Evolutionary conservation across 345 rosid genomes (phyloP).

Genomic region (Syzygium jambos): DNA sequence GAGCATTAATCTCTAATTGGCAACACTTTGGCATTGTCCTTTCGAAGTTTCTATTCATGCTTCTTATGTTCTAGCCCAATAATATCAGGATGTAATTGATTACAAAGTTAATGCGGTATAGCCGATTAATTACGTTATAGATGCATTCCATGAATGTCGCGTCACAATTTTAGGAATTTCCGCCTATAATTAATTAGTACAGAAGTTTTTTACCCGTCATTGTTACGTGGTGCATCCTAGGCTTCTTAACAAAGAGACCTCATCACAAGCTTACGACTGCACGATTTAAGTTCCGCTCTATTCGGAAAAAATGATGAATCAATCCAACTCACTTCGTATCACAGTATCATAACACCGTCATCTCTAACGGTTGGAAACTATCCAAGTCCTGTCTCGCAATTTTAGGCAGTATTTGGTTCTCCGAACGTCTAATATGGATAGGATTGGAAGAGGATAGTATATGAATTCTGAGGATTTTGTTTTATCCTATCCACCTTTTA

Average conservation of each 20-base stretch:
- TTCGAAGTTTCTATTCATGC: not conserved
- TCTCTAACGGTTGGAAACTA: not conserved
- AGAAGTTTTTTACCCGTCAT: rapidly evolving
- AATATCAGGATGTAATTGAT: not conserved
- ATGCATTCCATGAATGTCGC: not conserved
- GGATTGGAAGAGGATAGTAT: too few species aligned
- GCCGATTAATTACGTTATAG: not conserved
- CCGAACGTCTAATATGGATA: too few species aligned
- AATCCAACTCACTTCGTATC: not conserved
- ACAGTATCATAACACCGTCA: too few species aligned
- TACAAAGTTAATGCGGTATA: not conserved
- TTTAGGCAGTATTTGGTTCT: too few species aligned
- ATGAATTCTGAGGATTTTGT: not conserved
- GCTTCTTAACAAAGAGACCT: not conserved
- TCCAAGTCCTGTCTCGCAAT: too few species aligned
- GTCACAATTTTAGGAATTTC: not conserved
- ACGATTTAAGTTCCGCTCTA: too few species aligned
- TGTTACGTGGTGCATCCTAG: not conserved
- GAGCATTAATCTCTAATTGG: not conserved
- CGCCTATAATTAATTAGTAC: too few species aligned
- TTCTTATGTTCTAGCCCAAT: not conserved
- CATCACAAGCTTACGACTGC: not conserved
- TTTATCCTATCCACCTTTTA: not conserved
- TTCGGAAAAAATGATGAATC: not conserved
- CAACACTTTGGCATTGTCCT: not conserved